These are phyloP conservation scores for Nakazawaea laoshanensis DNA, from an alignment of 805 yeast species.

Conservation along the genomic window DNA sequence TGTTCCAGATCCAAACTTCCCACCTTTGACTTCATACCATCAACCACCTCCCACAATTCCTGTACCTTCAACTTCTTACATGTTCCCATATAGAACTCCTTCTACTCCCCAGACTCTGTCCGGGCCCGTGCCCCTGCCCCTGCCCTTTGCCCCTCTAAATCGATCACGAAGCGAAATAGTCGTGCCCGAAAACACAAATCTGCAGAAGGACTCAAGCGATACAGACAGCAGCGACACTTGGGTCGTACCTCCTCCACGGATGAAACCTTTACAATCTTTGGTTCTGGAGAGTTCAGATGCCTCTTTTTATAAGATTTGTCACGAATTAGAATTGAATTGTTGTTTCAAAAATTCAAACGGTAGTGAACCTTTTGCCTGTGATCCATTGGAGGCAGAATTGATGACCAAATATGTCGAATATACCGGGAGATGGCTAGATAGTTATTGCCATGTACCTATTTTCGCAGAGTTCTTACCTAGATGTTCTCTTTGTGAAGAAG, in stretches of 20 bases:
- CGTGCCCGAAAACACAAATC: slow-evolving; percentile 1
- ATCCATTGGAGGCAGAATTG: slow-evolving; percentile 10
- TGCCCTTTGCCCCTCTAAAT: too few relatives aligned
- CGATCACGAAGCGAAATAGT: neutral
- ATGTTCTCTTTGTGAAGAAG: slow-evolving; percentile 9
- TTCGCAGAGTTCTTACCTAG: slow-evolving; percentile 9
- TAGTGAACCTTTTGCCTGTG: slow-evolving; percentile 11
- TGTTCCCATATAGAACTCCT: neutral
- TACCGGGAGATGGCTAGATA: slow-evolving; percentile 11
- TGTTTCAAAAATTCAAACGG: slow-evolving; percentile 3
- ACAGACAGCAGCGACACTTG: neutral
- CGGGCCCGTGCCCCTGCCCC: neutral
- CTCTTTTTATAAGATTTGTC: slow-evolving; percentile 3
- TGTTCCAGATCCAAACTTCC: neutral
- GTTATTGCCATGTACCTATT: slow-evolving; percentile 8
- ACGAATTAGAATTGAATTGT: slow-evolving; percentile 6
- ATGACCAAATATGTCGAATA: slow-evolving; percentile 7
- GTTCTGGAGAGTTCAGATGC: slow-evolving; percentile 4
- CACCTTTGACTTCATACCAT: neutral
- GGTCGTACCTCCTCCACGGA: slow-evolving; percentile 1
- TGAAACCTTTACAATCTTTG: slow-evolving; percentile 1
- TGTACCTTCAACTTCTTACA: neutral
- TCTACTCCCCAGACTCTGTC: neutral
- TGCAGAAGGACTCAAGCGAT: neutral
- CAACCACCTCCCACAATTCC: slow-evolving; percentile 2